Evolutionary conservation across 768 basidiomycete species (phyloP).

Genomic region (Mycena venus): DNA sequence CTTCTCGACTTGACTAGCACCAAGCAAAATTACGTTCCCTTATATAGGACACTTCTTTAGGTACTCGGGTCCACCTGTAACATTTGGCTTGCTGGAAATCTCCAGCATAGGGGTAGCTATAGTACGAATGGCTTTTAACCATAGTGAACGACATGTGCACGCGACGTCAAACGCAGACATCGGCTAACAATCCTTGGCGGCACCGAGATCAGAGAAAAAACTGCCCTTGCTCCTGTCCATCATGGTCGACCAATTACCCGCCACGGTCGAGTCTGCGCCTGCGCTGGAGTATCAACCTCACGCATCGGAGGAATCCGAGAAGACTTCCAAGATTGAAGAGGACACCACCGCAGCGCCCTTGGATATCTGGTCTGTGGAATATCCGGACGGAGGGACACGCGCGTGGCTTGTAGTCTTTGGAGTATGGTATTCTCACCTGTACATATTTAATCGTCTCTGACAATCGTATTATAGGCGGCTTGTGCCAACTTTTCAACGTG

Average conservation of each 20-base stretch:
- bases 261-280: background rate
- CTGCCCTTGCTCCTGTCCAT: background rate
- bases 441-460: background rate
- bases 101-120: too few relatives aligned
- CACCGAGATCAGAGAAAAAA: too few relatives aligned
- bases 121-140: too few relatives aligned
- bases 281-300: background rate
- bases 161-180: too few relatives aligned
- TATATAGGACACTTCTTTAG: too few relatives aligned
- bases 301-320: constrained; percentile 1
- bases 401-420: constrained; percentile 33
- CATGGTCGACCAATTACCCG: background rate
- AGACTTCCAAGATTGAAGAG: background rate
- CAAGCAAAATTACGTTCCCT: too few relatives aligned
- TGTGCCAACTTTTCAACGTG: constrained; percentile 34
- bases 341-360: background rate
- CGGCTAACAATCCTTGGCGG: too few relatives aligned
- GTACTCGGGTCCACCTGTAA: too few relatives aligned
- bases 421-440: background rate
- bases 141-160: too few relatives aligned
- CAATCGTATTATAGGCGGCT: background rate
- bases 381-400: constrained; percentile 26
- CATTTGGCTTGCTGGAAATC: too few relatives aligned
- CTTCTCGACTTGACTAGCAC: too few relatives aligned
- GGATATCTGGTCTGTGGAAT: constrained; percentile 24